These are phyloP conservation scores for Cystobasidium tubakii DNA, from an alignment of 768 basidiomycete species.

Conservation along the genomic window DNA sequence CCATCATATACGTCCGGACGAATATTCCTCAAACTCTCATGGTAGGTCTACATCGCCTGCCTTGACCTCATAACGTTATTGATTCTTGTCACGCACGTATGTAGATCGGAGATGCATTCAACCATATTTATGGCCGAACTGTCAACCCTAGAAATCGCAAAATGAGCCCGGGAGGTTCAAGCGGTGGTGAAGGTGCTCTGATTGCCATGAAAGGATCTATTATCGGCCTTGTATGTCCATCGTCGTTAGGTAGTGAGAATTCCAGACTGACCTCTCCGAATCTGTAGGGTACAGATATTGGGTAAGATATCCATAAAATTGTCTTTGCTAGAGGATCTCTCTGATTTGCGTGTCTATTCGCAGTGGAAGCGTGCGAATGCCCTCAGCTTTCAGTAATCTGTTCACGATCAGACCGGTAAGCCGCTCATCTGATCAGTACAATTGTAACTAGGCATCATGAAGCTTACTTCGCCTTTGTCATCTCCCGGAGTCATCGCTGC, in stretches of 20 bases:
- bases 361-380: slow-evolving; percentile 32
- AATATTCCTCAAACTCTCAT: slow-evolving; percentile 46
- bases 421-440: too few species aligned
- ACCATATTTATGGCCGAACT: slow-evolving; percentile 72
- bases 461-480: too few species aligned
- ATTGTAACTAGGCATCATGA: too few species aligned
- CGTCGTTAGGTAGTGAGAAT: background rate
- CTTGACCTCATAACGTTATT: slow-evolving; percentile 65
- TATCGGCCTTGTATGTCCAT: slow-evolving; percentile 30
- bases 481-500: background rate
- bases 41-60: background rate
- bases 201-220: slow-evolving; percentile 53
- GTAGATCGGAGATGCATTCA: slow-evolving; percentile 69
- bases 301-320: background rate
- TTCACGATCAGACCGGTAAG: slow-evolving; percentile 25
- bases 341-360: background rate
- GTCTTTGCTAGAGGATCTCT: background rate
- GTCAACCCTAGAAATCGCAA: slow-evolving; percentile 67
- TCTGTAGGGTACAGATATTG: slow-evolving; percentile 36
- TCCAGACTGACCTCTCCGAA: background rate
- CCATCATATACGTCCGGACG: slow-evolving; percentile 47
- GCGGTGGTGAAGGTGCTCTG: slow-evolving; percentile 78
- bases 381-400: slow-evolving; percentile 34
- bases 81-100: background rate
- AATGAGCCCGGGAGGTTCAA: slow-evolving; percentile 71